A percentile compares a stretch with the other conserved stretches of the same genome.
These are phyloP conservation scores for Aquilaria malaccensis DNA, from an alignment of 345 rosid genomes.

Conservation along the genomic window DNA sequence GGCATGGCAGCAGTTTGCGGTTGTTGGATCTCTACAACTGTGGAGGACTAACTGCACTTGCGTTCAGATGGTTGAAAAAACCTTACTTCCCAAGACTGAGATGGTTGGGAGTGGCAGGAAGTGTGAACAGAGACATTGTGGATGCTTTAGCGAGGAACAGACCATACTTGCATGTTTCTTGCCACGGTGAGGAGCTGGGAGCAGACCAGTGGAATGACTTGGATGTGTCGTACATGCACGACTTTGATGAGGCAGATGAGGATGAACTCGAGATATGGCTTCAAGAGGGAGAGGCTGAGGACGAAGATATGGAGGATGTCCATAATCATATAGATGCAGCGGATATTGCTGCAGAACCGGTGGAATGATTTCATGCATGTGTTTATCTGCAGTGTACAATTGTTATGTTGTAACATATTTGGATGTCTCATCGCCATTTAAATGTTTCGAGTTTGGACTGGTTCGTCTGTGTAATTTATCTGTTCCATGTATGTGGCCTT, in stretches of 20 bases:
- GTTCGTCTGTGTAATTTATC: too few species aligned
- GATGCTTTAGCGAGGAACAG: slow-evolving; percentile 82
- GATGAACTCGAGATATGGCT: slow-evolving; percentile 47
- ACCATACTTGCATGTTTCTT: slow-evolving; percentile 55
- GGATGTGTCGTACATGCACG: slow-evolving; percentile 39
- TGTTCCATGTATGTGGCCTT: too few species aligned
- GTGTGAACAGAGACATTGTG: slow-evolving; percentile 62
- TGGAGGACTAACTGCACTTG: slow-evolving; percentile 71
- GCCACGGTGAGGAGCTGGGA: slow-evolving; percentile 77
- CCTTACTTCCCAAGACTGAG: slow-evolving; percentile 85
- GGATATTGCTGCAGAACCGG: slow-evolving; percentile 6
- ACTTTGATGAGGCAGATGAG: slow-evolving; percentile 46
- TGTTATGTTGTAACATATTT: too few species aligned
- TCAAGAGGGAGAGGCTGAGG: slow-evolving; percentile 26
- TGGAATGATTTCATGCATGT: slow-evolving; percentile 5
- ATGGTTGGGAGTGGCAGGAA: slow-evolving; percentile 83
- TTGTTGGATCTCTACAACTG: slow-evolving; percentile 66
- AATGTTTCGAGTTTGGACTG: too few species aligned
- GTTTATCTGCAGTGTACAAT: neutral
- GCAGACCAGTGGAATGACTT: slow-evolving; percentile 46
- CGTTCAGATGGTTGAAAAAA: slow-evolving; percentile 76
- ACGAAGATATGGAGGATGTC: slow-evolving; percentile 32
- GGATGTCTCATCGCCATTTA: too few species aligned
- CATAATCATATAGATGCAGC: slow-evolving; percentile 6
- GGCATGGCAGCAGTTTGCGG: slow-evolving; percentile 63